Evolutionary conservation across 768 basidiomycete genomes (phyloP).

Genomic region (Boletus tylopilopsis): DNA sequence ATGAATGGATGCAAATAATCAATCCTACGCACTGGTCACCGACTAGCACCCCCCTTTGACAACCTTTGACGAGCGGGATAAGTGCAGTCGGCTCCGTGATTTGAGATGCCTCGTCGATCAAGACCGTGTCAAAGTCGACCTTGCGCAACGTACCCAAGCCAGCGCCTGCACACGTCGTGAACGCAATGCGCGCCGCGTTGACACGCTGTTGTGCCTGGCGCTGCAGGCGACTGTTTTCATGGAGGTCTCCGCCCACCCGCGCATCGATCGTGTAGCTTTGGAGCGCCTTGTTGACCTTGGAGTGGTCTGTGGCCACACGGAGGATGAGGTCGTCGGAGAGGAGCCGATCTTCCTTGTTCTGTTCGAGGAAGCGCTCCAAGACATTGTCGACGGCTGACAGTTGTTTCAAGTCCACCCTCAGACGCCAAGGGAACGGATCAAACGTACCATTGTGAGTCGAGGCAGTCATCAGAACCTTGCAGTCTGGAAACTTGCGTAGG

Average conservation of each 20-base stretch:
- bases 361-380: slow-evolving; percentile 53
- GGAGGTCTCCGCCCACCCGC: slow-evolving; percentile 54
- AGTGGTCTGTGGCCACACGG: slow-evolving; percentile 63
- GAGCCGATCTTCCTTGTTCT: slow-evolving; percentile 43
- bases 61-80: slow-evolving; percentile 66
- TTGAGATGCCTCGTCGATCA: slow-evolving; percentile 71
- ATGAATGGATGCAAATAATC: neutral
- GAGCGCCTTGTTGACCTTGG: slow-evolving; percentile 54
- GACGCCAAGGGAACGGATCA: too few relatives aligned
- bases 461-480: slow-evolving; percentile 64
- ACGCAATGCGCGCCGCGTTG: slow-evolving; percentile 52
- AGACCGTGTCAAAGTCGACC: slow-evolving; percentile 52
- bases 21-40: slow-evolving; percentile 59
- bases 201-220: slow-evolving; percentile 59
- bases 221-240: slow-evolving; percentile 52
- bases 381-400: slow-evolving; percentile 69
- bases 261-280: slow-evolving; percentile 63
- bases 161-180: slow-evolving; percentile 65
- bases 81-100: slow-evolving; percentile 64
- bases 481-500: slow-evolving; percentile 28
- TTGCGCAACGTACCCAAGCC: slow-evolving; percentile 57
- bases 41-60: slow-evolving; percentile 53
- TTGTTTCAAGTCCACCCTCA: neutral
- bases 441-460: slow-evolving; percentile 62
- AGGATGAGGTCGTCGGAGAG: slow-evolving; percentile 55